Conservation (phyloP, 768 basidiomycete genomes). For the Pleurotus sapidus region DNA sequence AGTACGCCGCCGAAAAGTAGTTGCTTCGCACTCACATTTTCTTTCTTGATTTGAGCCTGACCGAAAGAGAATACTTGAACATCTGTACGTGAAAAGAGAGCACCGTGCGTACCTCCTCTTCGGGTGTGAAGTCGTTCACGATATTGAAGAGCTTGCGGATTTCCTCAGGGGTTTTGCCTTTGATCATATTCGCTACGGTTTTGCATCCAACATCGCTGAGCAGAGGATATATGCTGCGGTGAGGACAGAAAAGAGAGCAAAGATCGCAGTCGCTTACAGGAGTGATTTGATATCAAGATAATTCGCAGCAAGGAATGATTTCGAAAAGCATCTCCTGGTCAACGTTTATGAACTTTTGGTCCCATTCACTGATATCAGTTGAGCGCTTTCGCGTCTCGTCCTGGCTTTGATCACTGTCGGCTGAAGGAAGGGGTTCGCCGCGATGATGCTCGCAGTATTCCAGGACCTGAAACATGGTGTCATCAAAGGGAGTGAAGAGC, state of each 20-base stretch:
- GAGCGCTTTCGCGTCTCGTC: constrained; percentile 97
- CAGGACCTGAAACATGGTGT: constrained; percentile 60
- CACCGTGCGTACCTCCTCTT: constrained; percentile 78
- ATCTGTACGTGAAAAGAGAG: constrained; percentile 11
- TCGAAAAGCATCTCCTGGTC: constrained; percentile 99
- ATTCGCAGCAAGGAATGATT: constrained; percentile 99
- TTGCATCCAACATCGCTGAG: constrained; percentile 94
- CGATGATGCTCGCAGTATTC: constrained; percentile 99
- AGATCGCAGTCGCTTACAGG: constrained; percentile 56
- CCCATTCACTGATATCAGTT: constrained; percentile 99
- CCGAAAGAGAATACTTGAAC: constrained; percentile 9
- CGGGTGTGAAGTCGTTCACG: constrained; percentile 97
- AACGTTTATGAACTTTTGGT: constrained; percentile 96
- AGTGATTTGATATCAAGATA: constrained; percentile 99
- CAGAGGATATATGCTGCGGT: constrained; percentile 1
- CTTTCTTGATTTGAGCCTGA: constrained; percentile 98
- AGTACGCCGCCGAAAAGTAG: too few species aligned
- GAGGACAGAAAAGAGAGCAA: constrained; percentile 5
- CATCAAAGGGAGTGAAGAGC: neutral
- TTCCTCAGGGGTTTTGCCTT: constrained; percentile 99
- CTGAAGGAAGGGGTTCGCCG: constrained; percentile 90
- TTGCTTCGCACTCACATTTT: constrained; percentile 68
- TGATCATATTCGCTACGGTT: constrained; percentile 99
- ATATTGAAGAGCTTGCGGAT: constrained; percentile 98
- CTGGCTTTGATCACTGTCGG: constrained; percentile 75